These are phyloP conservation scores for Elaeis guineensis DNA, from an alignment of 176 grass and related monocot genomes.

Conservation along the genomic window DNA sequence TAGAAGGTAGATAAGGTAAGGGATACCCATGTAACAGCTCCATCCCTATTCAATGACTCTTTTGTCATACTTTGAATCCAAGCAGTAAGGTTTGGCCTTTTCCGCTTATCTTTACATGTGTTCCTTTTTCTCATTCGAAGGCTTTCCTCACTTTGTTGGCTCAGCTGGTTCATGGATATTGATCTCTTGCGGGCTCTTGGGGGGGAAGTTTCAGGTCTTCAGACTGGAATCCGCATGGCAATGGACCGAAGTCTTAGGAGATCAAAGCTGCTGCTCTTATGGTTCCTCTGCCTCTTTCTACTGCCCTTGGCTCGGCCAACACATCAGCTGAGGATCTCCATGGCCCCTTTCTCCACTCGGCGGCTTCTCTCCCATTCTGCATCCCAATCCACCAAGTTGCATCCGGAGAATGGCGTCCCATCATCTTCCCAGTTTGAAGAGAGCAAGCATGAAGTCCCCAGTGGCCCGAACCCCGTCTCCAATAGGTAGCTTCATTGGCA, in stretches of 20 bases:
- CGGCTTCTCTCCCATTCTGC: background rate
- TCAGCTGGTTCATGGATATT: constrained; percentile 1
- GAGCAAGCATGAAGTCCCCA: constrained; percentile 12
- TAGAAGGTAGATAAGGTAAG: no score
- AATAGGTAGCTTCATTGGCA: constrained; percentile 5
- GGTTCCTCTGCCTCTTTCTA: constrained; percentile 8
- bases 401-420: background rate
- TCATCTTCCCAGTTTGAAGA: constrained; percentile 6
- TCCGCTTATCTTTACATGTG: background rate
- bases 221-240: background rate
- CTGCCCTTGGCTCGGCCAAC: background rate
- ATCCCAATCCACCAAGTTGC: background rate
- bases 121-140: background rate
- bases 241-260: background rate
- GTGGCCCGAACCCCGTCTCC: constrained; percentile 9
- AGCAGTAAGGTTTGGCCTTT: constrained; percentile 1
- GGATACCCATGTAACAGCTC: no score
- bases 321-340: background rate
- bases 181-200: background rate
- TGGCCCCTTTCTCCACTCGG: background rate
- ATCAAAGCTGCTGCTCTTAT: background rate
- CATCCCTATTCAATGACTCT: background rate
- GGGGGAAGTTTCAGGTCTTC: background rate
- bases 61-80: background rate
- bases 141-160: background rate